Evolutionary conservation across 345 rosid genomes (phyloP).

Genomic region (Mallotus nudiflorus): DNA sequence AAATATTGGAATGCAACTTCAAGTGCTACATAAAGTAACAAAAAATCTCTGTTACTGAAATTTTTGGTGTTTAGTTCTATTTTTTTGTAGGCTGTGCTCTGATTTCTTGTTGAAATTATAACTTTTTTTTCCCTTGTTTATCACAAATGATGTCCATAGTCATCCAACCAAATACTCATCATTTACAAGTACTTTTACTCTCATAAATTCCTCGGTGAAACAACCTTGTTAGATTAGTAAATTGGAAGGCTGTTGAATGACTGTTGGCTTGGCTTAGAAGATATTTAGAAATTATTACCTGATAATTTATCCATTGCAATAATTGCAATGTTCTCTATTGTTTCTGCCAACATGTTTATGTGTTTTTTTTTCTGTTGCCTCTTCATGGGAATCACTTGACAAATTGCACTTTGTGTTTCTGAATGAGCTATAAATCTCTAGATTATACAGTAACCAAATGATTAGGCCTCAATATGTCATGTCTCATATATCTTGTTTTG

Average conservation of each 20-base stretch:
- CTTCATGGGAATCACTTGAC: not conserved
- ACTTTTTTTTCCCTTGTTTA: not conserved
- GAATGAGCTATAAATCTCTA: slow-evolving; percentile 4
- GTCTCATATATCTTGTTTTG: not conserved
- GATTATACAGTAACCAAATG: not conserved
- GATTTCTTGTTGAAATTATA: not conserved
- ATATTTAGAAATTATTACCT: not conserved
- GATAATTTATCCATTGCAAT: not conserved
- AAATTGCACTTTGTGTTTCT: slow-evolving; percentile 8
- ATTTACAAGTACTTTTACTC: slow-evolving; percentile 12
- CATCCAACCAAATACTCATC: slow-evolving; percentile 5
- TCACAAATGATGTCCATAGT: not conserved
- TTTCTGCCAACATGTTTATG: not conserved
- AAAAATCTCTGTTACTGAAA: too few species aligned
- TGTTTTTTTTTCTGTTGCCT: not conserved
- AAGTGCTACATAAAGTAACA: not conserved
- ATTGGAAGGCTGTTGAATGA: slow-evolving; percentile 1
- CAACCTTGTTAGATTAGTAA: not conserved
- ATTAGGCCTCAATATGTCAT: not conserved
- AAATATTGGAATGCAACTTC: not conserved
- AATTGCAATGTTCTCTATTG: not conserved
- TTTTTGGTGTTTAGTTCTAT: not conserved
- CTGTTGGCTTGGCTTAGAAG: not conserved
- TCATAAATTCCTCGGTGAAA: not conserved
- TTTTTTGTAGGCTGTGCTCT: not conserved